Conservation (phyloP, 2,329 filamentous ascomycete species). For the Colletotrichum salicis region DNA sequence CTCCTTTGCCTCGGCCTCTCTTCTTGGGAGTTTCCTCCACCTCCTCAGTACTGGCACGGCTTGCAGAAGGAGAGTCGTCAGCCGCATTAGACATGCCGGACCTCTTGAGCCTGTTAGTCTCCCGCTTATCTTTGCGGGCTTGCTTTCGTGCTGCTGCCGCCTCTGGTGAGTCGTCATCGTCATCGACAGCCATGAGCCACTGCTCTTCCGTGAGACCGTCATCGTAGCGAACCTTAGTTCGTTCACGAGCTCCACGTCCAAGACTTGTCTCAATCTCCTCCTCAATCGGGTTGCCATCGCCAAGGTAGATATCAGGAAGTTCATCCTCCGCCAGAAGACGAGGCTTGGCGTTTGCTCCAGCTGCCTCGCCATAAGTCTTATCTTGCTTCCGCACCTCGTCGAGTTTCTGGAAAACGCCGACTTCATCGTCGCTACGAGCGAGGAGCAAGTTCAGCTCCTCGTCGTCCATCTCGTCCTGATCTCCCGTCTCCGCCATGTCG, state of each 20-base stretch:
- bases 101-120: constrained; percentile 78
- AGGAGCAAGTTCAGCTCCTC: constrained; percentile 96
- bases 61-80: constrained; percentile 82
- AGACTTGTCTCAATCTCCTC: constrained; percentile 80
- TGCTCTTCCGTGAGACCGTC: constrained; percentile 98
- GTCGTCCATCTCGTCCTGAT: constrained; percentile 98
- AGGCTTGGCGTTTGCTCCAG: constrained; percentile 71
- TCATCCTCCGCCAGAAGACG: constrained; percentile 90
- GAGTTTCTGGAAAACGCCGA: constrained; percentile 81
- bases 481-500: constrained; percentile 72
- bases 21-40: constrained; percentile 79
- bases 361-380: constrained; percentile 75
- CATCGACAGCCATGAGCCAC: constrained; percentile 97
- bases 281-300: constrained; percentile 82
- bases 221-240: constrained; percentile 94
- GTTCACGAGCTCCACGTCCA: constrained; percentile 93
- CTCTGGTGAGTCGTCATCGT: constrained; percentile 93
- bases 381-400: constrained; percentile 78
- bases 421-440: constrained; percentile 85
- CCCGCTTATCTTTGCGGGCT: constrained; percentile 83
- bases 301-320: constrained; percentile 92
- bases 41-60: constrained; percentile 85
- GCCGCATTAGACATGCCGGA: constrained; percentile 39
- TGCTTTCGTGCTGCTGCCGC: constrained; percentile 92
- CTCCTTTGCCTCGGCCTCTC: constrained; percentile 80